phyloP scores from a whole-genome alignment of 2,329 filamentous ascomycete species.

The Colletotrichum truncatum region DNA sequence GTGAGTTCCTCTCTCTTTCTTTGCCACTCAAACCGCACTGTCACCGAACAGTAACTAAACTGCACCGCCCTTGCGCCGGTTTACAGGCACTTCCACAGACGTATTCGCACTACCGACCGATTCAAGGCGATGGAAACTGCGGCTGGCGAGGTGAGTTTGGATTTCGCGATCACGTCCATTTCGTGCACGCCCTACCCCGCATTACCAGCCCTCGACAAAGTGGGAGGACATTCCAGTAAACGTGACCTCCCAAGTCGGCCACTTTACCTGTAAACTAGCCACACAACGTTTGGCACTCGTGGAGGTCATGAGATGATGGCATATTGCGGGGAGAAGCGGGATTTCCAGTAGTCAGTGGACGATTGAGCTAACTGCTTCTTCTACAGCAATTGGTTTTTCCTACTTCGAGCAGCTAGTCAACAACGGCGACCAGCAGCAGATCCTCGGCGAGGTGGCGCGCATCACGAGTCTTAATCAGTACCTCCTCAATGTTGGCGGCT shows the following conservation, averaged over 20 bases:
- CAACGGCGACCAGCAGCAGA: constrained; percentile 68
- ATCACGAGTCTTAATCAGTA: constrained; percentile 77
- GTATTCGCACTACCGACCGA: constrained; percentile 87
- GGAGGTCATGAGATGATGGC: neutral
- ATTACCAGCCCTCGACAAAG: constrained; percentile 18
- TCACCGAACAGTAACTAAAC: constrained; percentile 16
- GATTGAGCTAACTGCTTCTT: constrained; percentile 5
- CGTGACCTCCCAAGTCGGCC: neutral
- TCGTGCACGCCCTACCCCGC: constrained; percentile 23
- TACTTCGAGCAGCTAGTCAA: constrained; percentile 90
- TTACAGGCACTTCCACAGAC: constrained; percentile 79
- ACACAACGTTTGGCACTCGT: neutral
- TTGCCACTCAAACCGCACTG: constrained; percentile 7
- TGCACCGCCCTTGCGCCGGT: neutral
- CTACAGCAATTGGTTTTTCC: constrained; percentile 84
- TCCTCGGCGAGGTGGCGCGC: constrained; percentile 77
- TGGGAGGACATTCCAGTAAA: neutral
- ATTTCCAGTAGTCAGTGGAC: too few relatives aligned
- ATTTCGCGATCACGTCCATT: neutral
- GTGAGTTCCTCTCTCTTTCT: constrained; percentile 61
- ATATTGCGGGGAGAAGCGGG: too few relatives aligned
- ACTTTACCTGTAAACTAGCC: neutral
- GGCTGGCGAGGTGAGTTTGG: constrained; percentile 89
- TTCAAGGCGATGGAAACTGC: constrained; percentile 94
- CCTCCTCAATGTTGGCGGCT: constrained; percentile 77